Evolutionary conservation across 306 rosid genomes (phyloP).

Genomic region (Citrullus colocynthis): DNA sequence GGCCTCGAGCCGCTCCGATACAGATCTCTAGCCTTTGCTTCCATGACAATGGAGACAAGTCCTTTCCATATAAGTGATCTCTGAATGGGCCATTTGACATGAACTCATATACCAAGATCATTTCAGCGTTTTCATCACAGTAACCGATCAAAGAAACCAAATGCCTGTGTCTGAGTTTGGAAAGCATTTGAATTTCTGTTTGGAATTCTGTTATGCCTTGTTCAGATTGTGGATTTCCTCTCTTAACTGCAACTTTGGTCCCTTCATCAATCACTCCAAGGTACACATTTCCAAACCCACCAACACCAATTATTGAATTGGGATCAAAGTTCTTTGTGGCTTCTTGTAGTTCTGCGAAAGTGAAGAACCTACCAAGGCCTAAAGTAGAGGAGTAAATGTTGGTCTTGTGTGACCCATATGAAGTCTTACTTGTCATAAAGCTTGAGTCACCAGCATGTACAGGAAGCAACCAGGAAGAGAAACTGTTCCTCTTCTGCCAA

Average conservation of each 20-base stretch:
- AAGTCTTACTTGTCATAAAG: constrained; percentile 28
- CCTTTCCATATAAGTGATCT: constrained; percentile 36
- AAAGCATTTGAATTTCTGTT: constrained; percentile 44
- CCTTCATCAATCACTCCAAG: constrained; percentile 28
- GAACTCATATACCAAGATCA: constrained; percentile 40
- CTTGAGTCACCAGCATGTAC: constrained; percentile 29
- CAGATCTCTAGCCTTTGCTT: constrained; percentile 35
- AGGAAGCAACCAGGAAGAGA: constrained; percentile 44
- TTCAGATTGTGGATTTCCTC: constrained; percentile 39
- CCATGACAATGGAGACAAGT: constrained; percentile 24
- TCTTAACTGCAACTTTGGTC: constrained; percentile 29
- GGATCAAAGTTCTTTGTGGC: constrained; percentile 41
- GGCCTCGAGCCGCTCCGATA: constrained; percentile 39
- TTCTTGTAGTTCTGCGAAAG: constrained; percentile 29
- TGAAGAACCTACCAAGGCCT: constrained; percentile 38
- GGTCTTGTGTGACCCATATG: constrained; percentile 22
- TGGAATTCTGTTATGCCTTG: constrained; percentile 42
- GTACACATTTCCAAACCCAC: constrained; percentile 43
- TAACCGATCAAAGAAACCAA: constrained; percentile 40
- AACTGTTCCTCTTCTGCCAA: constrained; percentile 44
- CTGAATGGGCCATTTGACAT: constrained; percentile 49
- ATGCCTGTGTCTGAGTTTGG: constrained; percentile 38
- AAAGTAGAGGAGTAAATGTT: constrained; percentile 16
- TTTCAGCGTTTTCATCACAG: constrained; percentile 40
- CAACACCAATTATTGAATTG: constrained; percentile 33